Evolutionary conservation across 179 eudicot genomes (phyloP).

Genomic region (Pouteria campechiana): DNA sequence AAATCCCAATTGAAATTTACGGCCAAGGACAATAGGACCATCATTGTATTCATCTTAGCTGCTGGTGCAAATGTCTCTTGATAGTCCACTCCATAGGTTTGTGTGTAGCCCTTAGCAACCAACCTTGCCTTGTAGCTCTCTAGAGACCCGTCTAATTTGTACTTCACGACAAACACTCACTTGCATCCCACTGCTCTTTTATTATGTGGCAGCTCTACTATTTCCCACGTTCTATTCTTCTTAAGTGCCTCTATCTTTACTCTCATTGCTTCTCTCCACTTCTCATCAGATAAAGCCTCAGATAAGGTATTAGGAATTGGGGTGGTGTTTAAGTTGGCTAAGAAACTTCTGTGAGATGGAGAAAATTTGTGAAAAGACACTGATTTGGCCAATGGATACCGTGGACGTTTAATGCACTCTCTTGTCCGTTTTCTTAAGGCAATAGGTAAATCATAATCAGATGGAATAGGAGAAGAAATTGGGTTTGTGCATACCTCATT

Average conservation of each 20-base stretch:
- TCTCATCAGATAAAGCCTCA: neutral
- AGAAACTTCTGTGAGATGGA: neutral
- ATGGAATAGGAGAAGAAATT: neutral
- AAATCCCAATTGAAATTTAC: neutral
- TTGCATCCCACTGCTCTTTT: neutral
- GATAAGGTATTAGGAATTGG: neutral
- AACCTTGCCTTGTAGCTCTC: conserved; percentile 3
- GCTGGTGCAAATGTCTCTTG: conserved; percentile 1
- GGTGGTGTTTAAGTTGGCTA: neutral
- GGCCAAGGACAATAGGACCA: neutral
- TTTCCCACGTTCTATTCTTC: neutral
- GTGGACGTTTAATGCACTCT: neutral
- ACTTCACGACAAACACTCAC: neutral
- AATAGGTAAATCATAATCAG: neutral
- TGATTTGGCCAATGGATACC: neutral
- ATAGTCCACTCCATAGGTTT: neutral
- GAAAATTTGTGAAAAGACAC: neutral
- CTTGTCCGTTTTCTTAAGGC: neutral
- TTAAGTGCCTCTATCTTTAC: neutral
- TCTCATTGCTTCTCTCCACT: conserved; percentile 1
- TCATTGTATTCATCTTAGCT: neutral
- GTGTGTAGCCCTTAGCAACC: neutral
- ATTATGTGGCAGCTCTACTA: neutral
- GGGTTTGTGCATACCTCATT: neutral
- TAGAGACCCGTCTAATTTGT: neutral